phyloP scores from a whole-genome alignment of 148 eudicot species.

The Fagopyrum esculentum region DNA sequence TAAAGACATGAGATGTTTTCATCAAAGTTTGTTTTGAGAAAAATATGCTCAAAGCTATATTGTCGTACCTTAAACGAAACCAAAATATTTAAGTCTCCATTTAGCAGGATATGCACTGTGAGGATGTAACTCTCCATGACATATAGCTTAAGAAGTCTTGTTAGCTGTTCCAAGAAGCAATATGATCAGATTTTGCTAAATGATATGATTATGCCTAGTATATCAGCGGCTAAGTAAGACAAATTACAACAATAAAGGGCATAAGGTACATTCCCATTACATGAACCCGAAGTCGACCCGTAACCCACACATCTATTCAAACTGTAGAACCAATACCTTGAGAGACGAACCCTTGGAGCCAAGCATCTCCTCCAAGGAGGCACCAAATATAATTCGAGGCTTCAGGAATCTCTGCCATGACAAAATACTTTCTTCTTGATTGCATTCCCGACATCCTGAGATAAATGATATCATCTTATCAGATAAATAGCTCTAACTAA shows the following conservation, averaged over 20 bases:
- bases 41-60: background rate
- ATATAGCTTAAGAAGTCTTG: constrained; percentile 47
- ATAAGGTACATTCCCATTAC: no score
- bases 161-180: constrained; percentile 38
- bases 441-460: constrained; percentile 73
- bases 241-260: no score
- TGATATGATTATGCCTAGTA: background rate
- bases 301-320: background rate
- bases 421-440: constrained; percentile 64
- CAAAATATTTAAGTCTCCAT: constrained; percentile 40
- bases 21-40: background rate
- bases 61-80: constrained; percentile 77
- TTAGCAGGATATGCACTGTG: constrained; percentile 35
- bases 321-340: constrained; percentile 38
- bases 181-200: constrained; percentile 3
- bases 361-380: constrained; percentile 60
- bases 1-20: background rate
- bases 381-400: constrained; percentile 78
- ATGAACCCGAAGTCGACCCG: no score
- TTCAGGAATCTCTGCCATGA: constrained; percentile 64
- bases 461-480: constrained; percentile 4
- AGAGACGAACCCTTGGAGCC: constrained; percentile 39
- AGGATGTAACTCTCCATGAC: constrained; percentile 62
- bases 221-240: background rate
- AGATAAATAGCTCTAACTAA: background rate